A percentile compares a stretch with the other conserved stretches of the same genome.
phyloP scores from a whole-genome alignment of 1,284 basidiomycete genomes.

The Hemileia vastatrix region DNA sequence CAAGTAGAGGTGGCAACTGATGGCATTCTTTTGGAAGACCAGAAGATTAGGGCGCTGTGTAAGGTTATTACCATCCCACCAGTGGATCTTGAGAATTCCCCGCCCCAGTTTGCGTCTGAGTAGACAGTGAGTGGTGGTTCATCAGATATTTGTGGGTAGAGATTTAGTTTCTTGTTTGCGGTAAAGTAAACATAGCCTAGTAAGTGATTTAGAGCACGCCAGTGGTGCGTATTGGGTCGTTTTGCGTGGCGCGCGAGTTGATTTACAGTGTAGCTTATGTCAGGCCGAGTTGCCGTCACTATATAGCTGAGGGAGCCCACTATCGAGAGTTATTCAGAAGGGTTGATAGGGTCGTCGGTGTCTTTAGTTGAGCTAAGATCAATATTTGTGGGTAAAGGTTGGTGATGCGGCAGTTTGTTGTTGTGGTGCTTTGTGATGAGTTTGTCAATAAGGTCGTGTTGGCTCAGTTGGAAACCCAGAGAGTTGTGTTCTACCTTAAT shows the following conservation, averaged over 20 bases:
- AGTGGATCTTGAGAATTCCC: not conserved
- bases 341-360: too few species aligned
- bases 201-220: not conserved
- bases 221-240: not conserved
- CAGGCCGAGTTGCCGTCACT: not conserved
- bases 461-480: too few species aligned
- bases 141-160: not conserved
- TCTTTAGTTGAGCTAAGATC: too few species aligned
- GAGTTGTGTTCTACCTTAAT: not conserved
- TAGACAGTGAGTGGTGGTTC: not conserved
- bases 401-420: too few species aligned
- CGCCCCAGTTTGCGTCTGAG: conserved; percentile 6
- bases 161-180: not conserved
- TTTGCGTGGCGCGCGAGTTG: conserved; percentile 3
- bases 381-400: too few species aligned
- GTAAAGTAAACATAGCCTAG: not conserved
- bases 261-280: conserved; percentile 1
- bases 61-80: not conserved
- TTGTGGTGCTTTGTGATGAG: too few species aligned
- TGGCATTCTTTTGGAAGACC: not conserved
- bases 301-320: not conserved
- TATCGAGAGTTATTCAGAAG: too few species aligned
- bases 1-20: not conserved
- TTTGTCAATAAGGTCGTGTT: too few species aligned
- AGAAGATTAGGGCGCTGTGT: not conserved